Conservation (phyloP, 2,329 filamentous ascomycete species). For the Colletotrichum karsti region DNA sequence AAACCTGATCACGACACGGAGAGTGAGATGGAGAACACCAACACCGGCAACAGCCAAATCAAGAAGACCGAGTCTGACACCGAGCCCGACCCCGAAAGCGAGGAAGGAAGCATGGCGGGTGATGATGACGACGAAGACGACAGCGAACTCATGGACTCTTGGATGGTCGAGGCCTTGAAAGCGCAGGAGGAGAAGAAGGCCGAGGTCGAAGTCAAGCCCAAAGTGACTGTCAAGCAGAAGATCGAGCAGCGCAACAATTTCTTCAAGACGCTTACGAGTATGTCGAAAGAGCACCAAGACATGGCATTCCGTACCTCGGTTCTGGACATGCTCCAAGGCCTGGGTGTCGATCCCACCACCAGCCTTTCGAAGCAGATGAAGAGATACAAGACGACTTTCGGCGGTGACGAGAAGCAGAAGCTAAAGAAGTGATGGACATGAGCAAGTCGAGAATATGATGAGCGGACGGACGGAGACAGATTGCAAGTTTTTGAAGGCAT, state of each 20-base stretch:
- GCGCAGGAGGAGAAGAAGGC: neutral
- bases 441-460: neutral
- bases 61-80: neutral
- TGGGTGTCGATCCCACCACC: neutral
- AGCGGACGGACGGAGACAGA: neutral
- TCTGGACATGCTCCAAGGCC: neutral
- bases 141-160: neutral
- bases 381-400: neutral
- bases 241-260: neutral
- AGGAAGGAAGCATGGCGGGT: neutral
- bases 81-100: neutral
- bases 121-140: neutral
- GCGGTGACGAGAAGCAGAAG: neutral
- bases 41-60: neutral
- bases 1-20: neutral
- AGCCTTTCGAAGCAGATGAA: neutral
- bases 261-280: neutral
- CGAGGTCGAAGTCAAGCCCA: neutral
- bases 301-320: slow-evolving; percentile 1
- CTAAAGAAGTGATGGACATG: neutral
- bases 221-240: neutral
- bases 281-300: neutral
- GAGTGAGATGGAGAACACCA: neutral
- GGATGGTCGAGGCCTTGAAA: neutral
- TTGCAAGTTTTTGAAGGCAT: no score